Base-by-base conservation (phyloP, 805 yeast genomes). In the Saccharomyces paradoxus region DNA sequence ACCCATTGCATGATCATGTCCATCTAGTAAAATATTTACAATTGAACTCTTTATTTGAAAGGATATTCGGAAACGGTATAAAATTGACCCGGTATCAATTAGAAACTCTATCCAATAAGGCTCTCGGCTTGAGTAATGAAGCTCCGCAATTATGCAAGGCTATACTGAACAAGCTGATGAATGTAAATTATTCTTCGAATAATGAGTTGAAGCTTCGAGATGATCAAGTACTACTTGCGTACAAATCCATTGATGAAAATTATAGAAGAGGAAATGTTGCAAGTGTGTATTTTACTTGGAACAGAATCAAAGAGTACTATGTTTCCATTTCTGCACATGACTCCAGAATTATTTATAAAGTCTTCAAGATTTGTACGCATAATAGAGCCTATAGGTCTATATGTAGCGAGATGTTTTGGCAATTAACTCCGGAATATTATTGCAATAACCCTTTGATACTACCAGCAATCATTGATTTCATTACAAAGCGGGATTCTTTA, bases 401-500 rank as follows among this genome's bases (percentile, higher is more conserved):
- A 4, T 63, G 62, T 27, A 50, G 46, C 29, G 63, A 64, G 22
- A 49, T 66, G 4, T 12, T 66, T 21, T 24, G 51, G 7, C 41
- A 53, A 13, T 31, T 67, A 17, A 46, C 62, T 1, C 65, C 69
- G 4, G 29, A 55, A 7, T 54, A 49, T 17, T 65, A 63, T 51
- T 61, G 67, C 46, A 66, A 66, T 50, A 59, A 63, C 48, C 61
- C 68, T 1, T 53, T 65, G 9, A 48, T 67, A 13, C 47, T 67
- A 17, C 70, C 69, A 6, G 48, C 57, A 5, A 49, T 67, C 2
- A 60, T 67, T 8, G 56, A 57, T 26, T 66, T 58, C 52, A 57
- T 60, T 6, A 57, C 67, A 1, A 55, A 54, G 22, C 52, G 53
- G 0, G 50, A 53, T 24, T 52, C 60, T 46, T 50, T 63, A 4